Conservation (phyloP, 2,329 filamentous ascomycete genomes). For the Cryoendolithus antarcticus region DNA sequence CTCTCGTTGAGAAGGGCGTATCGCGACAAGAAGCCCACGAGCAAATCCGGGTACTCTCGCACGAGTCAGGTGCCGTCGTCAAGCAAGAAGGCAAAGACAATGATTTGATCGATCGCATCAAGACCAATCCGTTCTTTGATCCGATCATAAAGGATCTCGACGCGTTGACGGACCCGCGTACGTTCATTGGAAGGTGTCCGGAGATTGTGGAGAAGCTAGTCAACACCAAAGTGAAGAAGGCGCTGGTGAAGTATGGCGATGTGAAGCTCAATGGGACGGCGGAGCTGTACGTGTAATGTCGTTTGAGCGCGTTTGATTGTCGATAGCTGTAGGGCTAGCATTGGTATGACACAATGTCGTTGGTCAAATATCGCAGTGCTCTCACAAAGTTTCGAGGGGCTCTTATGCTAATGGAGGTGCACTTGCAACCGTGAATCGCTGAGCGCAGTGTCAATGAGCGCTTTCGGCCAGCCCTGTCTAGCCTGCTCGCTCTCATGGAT, state of each 20-base stretch:
- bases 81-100: constrained; percentile 64
- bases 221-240: constrained; percentile 23
- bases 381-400: no score
- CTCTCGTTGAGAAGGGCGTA: constrained; percentile 55
- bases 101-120: constrained; percentile 70
- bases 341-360: no score
- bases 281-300: constrained; percentile 18
- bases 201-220: constrained; percentile 29
- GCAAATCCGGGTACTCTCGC: constrained; percentile 66
- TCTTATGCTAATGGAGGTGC: no score
- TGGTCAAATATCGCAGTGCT: no score
- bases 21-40: constrained; percentile 77
- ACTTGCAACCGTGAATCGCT: no score
- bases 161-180: constrained; percentile 23
- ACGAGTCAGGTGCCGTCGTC: constrained; percentile 59
- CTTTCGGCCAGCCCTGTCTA: no score
- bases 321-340: no score
- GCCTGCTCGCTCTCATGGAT: no score
- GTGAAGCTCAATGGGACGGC: constrained; percentile 11
- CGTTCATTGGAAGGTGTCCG: constrained; percentile 27
- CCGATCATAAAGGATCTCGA: constrained; percentile 25
- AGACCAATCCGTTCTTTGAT: constrained; percentile 59
- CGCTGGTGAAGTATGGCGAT: constrained; percentile 21
- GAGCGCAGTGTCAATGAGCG: no score
- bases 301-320: no score